Base-by-base conservation (phyloP, 208 protist genomes). In the Trypanosoma cruzi region DNA sequence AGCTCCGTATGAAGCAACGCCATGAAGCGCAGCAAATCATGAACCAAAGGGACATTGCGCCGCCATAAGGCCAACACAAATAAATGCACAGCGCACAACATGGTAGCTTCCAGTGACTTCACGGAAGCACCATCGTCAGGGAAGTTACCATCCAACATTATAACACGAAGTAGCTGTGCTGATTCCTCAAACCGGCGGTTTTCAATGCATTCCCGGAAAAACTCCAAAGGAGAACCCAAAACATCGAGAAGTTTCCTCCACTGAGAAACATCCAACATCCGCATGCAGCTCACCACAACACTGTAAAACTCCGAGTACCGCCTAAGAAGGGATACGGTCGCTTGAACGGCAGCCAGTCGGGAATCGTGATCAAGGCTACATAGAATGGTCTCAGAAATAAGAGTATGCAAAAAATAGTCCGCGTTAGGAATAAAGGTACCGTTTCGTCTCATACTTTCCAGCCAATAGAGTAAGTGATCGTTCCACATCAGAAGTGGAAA, bases 131-230 rank as follows among this genome's bases (percentile, higher is more conserved):
- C 34, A 44, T 40, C 28, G 28, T 24, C 24, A 70, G 13, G 16
- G 22, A n/a, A 10, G 36, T 4, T 55, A 32, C 59, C 63, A 79
- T 65, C 75, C 80, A 95, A 75, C 77, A 92, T 77, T 26, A 95
- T 84, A 0, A 92, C 76, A 37, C 82, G 82, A 64, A 89, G 73
- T 22, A 95, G 48, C 48, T 91, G 86, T 20, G 86, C 77, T 22
- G 89, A 80, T 59, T 92, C 89, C 10, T 73, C 72, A 64, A 88
- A 78, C 58, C 77, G 77, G 46, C 72, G 37, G 24, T 84, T 80
- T n/a, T 85, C 64, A 10, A 95, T 31, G 52, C 90, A 95, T 70
- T 91, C 86, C 14, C 72, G 61, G 64, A 83, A 95, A 44, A 95
- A 46, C 24, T 86, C 77, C 37, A 82, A 54, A 4, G 89, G 83